Conservation (phyloP, 1,284 basidiomycete genomes). For the Megacollybia platyphylla region DNA sequence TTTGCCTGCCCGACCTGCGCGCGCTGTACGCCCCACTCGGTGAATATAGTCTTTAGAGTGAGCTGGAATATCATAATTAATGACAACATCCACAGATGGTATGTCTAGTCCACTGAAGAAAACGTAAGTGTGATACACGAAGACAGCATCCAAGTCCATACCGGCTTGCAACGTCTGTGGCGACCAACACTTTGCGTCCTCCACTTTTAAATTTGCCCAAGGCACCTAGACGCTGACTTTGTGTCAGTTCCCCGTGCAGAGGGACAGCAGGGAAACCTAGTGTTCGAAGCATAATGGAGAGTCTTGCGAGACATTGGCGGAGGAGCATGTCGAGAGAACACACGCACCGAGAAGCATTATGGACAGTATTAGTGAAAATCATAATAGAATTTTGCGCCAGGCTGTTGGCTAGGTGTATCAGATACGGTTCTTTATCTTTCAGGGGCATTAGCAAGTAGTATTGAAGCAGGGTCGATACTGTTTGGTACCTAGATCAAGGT, state of each 20-base stretch:
- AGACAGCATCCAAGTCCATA: conserved; percentile 18
- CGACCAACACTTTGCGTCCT: conserved; percentile 83
- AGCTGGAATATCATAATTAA: conserved; percentile 97
- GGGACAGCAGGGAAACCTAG: conserved; percentile 95
- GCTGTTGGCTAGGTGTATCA: conserved; percentile 85
- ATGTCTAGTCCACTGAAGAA: conserved; percentile 83
- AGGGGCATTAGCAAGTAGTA: conserved; percentile 94
- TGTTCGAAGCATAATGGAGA: conserved; percentile 83
- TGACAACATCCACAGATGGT: conserved; percentile 90
- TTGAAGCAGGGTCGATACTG: conserved; percentile 90
- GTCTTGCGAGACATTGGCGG: conserved; percentile 23
- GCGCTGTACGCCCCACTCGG: conserved; percentile 92
- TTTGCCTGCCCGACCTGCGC: conserved; percentile 92
- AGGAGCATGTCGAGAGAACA: conserved; percentile 1
- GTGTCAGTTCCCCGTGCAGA: conserved; percentile 89
- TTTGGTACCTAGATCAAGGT: conserved; percentile 67
- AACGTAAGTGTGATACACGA: conserved; percentile 4
- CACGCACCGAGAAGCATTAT: conserved; percentile 75
- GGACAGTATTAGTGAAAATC: conserved; percentile 92
- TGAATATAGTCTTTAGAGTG: conserved; percentile 99
- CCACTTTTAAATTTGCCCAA: conserved; percentile 95
- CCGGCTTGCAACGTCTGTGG: conserved; percentile 96
- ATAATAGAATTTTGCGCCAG: conserved; percentile 91
- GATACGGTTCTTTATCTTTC: conserved; percentile 85
- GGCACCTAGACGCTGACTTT: conserved; percentile 90